phyloP scores from a whole-genome alignment of 2,329 filamentous ascomycete species.

The Fusarium gaditjirri region DNA sequence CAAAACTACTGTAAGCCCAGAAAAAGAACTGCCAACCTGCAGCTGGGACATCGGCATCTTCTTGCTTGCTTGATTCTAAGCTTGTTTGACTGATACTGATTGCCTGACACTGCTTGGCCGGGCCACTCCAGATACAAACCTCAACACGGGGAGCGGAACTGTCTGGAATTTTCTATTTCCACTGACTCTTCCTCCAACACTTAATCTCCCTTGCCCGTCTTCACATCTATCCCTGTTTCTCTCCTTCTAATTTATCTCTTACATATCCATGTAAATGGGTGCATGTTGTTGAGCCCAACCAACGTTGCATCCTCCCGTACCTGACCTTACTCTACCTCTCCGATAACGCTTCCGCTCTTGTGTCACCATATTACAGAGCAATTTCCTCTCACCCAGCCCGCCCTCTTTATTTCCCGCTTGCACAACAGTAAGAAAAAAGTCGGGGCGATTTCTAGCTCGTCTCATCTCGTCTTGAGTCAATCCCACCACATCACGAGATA shows the following conservation, averaged over 20 bases:
- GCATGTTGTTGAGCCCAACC: conserved; percentile 25
- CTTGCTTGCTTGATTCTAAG: conserved; percentile 13
- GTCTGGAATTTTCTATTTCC: conserved; percentile 36
- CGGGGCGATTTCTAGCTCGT: background rate
- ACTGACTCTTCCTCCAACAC: conserved; percentile 18
- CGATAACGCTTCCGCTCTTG: conserved; percentile 8
- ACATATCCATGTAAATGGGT: conserved; percentile 25
- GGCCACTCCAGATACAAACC: background rate
- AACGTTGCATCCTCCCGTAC: conserved; percentile 21
- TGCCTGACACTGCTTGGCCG: conserved; percentile 28
- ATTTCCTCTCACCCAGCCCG: background rate
- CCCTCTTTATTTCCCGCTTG: background rate
- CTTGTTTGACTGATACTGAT: conserved; percentile 27
- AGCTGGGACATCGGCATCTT: conserved; percentile 25
- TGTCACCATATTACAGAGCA: conserved; percentile 6
- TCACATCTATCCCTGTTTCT: conserved; percentile 12
- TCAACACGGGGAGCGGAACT: conserved; percentile 7
- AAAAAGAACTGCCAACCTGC: conserved; percentile 4
- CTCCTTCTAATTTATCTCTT: conserved; percentile 17
- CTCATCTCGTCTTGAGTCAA: background rate
- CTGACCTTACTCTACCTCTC: conserved; percentile 5
- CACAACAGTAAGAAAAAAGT: background rate
- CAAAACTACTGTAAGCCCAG: conserved; percentile 17
- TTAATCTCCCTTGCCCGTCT: conserved; percentile 11
- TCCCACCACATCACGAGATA: conserved; percentile 33